phyloP scores from a whole-genome alignment of 2,329 filamentous ascomycete species.

The Claviceps digitariae region DNA sequence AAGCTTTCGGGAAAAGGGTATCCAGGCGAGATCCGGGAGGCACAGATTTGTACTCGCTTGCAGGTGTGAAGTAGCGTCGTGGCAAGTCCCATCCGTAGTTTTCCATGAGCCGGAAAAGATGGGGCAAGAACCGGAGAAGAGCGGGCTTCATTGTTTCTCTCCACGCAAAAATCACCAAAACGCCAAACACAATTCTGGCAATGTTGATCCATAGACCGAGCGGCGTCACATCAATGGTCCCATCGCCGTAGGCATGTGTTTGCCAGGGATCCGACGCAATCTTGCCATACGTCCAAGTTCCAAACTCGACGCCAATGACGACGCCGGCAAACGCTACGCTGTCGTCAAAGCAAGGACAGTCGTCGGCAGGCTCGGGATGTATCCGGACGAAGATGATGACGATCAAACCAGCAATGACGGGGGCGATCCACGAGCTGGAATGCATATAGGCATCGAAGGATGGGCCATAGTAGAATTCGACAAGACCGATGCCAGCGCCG shows the following conservation, averaged over 20 bases:
- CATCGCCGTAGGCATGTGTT: conserved; percentile 28
- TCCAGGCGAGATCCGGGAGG: conserved; percentile 55
- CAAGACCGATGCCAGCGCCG: conserved; percentile 49
- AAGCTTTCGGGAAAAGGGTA: conserved; percentile 81
- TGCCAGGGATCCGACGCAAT: conserved; percentile 33
- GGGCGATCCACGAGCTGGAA: conserved; percentile 47
- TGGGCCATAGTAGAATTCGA: conserved; percentile 47
- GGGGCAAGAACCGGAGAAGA: conserved; percentile 64
- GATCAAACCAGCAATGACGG: conserved; percentile 48
- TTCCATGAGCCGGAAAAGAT: conserved; percentile 77
- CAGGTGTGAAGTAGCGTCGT: conserved; percentile 79
- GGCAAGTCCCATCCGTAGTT: conserved; percentile 67
- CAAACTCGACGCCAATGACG: conserved; percentile 69
- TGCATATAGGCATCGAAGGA: conserved; percentile 59
- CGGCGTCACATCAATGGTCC: conserved; percentile 50
- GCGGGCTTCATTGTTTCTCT: conserved; percentile 78
- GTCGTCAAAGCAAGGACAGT: conserved; percentile 95
- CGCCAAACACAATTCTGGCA: conserved; percentile 61
- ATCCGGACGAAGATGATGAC: conserved; percentile 71
- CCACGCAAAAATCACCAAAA: conserved; percentile 79
- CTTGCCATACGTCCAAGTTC: conserved; percentile 67
- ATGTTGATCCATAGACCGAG: conserved; percentile 53
- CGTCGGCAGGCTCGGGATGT: conserved; percentile 90
- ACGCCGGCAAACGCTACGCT: conserved; percentile 88
- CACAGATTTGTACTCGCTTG: conserved; percentile 80